Evolutionary conservation across 2,329 filamentous ascomycete species (phyloP), one percentile per base, ranked within the genome.

Genomic region (Pyrenophora tritici-repentis): DNA sequence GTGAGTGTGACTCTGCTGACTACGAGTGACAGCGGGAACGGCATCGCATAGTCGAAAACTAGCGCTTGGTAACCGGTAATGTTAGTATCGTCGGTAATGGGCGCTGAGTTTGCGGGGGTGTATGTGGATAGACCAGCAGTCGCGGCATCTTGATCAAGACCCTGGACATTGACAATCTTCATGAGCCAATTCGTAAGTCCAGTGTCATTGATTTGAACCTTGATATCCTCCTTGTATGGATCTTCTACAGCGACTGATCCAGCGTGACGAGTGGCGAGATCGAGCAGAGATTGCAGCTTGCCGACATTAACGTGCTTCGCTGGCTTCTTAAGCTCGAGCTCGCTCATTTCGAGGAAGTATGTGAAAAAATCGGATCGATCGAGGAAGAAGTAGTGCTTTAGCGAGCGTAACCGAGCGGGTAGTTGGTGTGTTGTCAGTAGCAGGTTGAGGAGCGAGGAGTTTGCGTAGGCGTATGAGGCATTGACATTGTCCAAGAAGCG

Each of bases 381-480:
- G 56, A 99, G 86, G 80, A 99, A 99, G 79, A 97, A 99, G 78
- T 99, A 99, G 75, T 99, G 94, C 73, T 99, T 99, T 33, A 99
- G 80, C 12, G 93, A 97, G 38, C 88, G 86, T 49, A 99, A 81
- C 32, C 94, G 85, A 22, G 90, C 88, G 0, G 93, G 92, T 4
- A 99, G 83, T 10, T 90, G 90, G 70, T 99, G 94, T 6, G 94
- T 94, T 0, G 93, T 97, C 34, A 99, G 81, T 2, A 99, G 85
- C 0, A 99, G 82, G 53, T 91, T 88, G 76, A 99, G 86, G 17
- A 99, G 81, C 6, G 93, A 96, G 50, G 92, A 89, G 74, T 99
- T 99, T 46, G 94, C 94, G 70, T 97, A 89, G 0, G 93, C 91
- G 67, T 99, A 99, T 3, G 94, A 94, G 45, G 84, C 87, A 70